These are phyloP conservation scores for Bigelowiella natans DNA, from an alignment of 78 protist species.

Conservation along the genomic window DNA sequence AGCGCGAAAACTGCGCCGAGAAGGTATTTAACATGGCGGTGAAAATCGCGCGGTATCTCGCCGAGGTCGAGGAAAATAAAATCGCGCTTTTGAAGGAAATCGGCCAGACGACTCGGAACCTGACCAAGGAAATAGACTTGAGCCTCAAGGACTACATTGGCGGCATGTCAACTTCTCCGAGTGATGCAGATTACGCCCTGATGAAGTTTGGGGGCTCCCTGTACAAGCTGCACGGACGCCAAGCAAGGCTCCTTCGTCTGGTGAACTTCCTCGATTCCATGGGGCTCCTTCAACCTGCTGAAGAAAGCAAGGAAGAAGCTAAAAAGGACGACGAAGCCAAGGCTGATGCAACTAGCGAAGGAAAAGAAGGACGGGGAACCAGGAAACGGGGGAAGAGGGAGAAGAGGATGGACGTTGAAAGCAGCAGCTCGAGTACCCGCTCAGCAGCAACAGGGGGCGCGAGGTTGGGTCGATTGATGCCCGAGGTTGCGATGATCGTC, in stretches of 20 bases:
- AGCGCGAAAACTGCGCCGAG: neutral
- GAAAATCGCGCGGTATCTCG: neutral
- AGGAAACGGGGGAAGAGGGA: too few species aligned
- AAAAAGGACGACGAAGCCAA: neutral
- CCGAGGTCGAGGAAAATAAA: neutral
- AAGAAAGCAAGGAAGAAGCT: neutral
- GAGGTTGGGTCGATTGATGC: too few species aligned
- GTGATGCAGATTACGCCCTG: neutral
- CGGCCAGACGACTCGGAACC: neutral
- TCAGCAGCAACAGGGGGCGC: too few species aligned
- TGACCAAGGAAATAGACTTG: neutral
- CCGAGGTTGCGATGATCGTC: neutral
- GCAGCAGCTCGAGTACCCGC: too few species aligned
- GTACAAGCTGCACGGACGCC: neutral
- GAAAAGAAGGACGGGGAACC: too few species aligned
- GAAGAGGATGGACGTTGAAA: too few species aligned
- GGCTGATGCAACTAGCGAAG: too few species aligned
- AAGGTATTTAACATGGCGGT: neutral
- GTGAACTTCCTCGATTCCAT: neutral
- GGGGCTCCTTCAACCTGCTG: neutral
- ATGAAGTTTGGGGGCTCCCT: neutral
- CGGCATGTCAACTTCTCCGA: neutral
- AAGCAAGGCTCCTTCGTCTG: neutral
- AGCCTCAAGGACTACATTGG: neutral
- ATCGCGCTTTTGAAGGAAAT: neutral